Conservation (phyloP, 768 basidiomycete species). For the Fibroporia radiculosa region DNA sequence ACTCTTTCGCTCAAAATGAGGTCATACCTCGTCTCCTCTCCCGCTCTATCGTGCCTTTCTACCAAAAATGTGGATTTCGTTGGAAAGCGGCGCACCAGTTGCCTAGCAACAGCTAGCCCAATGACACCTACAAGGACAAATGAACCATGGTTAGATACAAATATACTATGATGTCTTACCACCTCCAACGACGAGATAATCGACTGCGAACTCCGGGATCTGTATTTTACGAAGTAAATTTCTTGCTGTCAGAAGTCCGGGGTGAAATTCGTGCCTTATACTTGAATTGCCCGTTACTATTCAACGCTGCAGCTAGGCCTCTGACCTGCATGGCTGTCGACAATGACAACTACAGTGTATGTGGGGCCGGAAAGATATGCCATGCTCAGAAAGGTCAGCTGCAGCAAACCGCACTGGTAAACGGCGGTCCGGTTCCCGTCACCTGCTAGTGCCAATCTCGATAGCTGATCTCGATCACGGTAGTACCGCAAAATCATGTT, state of each 20-base stretch:
- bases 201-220: conserved; percentile 65
- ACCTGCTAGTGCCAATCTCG: too few relatives aligned
- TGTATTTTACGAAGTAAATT: too few relatives aligned
- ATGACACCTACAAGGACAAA: conserved; percentile 63
- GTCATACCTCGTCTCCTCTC: conserved; percentile 62
- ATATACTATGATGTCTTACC: too few relatives aligned
- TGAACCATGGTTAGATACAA: too few relatives aligned
- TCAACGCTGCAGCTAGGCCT: conserved; percentile 53
- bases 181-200: conserved; percentile 85
- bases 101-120: conserved; percentile 80
- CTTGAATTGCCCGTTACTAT: conserved; percentile 47
- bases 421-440: too few relatives aligned
- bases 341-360: too few relatives aligned
- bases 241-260: too few relatives aligned
- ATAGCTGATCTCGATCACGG: conserved; percentile 3
- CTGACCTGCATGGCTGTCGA: conserved; percentile 1
- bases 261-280: conserved; percentile 55
- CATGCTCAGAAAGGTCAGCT: not conserved
- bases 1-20: not conserved
- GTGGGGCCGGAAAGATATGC: not conserved
- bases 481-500: too few relatives aligned
- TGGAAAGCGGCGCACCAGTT: conserved; percentile 56
- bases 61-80: conserved; percentile 70
- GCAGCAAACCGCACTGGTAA: not conserved
- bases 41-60: conserved; percentile 70